Evolutionary conservation across 352 stramenopile species (phyloP), one percentile per base, ranked within the genome.

Genomic region (Globisporangium carolinianum): DNA sequence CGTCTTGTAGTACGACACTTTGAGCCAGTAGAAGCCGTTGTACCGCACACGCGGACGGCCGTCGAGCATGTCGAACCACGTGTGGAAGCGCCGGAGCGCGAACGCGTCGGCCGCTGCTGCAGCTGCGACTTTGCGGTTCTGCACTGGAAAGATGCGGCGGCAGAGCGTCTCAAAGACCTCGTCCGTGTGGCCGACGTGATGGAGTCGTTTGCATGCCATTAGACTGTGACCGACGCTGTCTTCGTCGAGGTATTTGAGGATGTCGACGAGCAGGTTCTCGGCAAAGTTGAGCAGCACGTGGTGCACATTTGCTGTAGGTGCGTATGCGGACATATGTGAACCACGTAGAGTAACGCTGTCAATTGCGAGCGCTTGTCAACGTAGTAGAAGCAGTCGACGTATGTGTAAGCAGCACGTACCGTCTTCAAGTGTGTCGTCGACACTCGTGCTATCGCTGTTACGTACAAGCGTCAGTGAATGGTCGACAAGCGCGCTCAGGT

Each of bases 1-100:
- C 62, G 87, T 90, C 71, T 93, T 91, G 72, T 90, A 89, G 69
- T 93, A 91, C 59, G 71, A 80, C 12, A 87, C 73, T 51, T 78
- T 78, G 51, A 91, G 76, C 62, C 69, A 85, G 66, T 93, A 93
- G 58, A 90, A 89, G 36, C 83, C 82, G 56, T 88, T 87, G 72
- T 92, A 74, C 38, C 81, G 80, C 65, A 93, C 80, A 10, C 79
- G 83, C 11, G 83, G 83, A 0, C 79, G 60, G 2, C 79, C 65
- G 37, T 76, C 57, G 65, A 93, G 83, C 80, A 93, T 93, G 48
- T 77, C 66, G 46, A 78, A 83, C 83, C 83, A 93, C 53, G 76
- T 83, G 3, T 60, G 57, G 60, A 84, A 93, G 36, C 74, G 72
- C 45, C 83, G 75, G 47, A 93, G 62, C 62, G 67, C 58, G 37